A percentile compares a stretch with the other conserved stretches of the same genome.
phyloP scores from a whole-genome alignment of 495 filamentous ascomycete species.

The Rhizodiscina lignyota region DNA sequence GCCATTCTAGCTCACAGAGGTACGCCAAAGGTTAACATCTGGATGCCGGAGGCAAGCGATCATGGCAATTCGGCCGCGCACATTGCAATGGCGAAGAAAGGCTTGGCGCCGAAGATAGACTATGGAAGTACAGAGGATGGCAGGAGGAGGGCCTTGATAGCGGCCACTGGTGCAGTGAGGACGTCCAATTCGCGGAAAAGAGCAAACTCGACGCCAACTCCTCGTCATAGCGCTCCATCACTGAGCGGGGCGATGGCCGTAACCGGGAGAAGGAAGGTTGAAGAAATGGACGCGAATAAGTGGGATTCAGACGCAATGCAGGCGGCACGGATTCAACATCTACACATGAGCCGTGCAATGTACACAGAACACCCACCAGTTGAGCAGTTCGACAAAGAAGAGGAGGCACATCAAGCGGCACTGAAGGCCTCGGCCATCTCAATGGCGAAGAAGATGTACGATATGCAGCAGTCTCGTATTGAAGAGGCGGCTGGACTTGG shows the following conservation, averaged over 20 bases:
- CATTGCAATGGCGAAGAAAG: conserved; percentile 37
- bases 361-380: conserved; percentile 64
- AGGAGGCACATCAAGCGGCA: conserved; percentile 49
- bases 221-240: too few species aligned
- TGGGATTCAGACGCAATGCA: conserved; percentile 34
- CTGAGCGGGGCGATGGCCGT: too few species aligned
- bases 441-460: conserved; percentile 80
- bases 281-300: conserved; percentile 49
- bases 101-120: conserved; percentile 21
- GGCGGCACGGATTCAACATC: conserved; percentile 38
- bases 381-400: conserved; percentile 45
- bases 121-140: conserved; percentile 28
- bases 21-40: conserved; percentile 33
- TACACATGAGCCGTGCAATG: conserved; percentile 40
- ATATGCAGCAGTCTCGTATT: conserved; percentile 38
- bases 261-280: too few species aligned
- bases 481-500: conserved; percentile 21
- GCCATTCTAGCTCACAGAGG: conserved; percentile 52
- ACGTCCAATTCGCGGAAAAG: conserved; percentile 40
- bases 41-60: conserved; percentile 27
- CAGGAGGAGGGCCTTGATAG: conserved; percentile 45
- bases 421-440: conserved; percentile 67
- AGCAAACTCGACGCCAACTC: conserved; percentile 45
- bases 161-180: conserved; percentile 65
- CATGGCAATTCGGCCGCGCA: conserved; percentile 43